phyloP scores from a whole-genome alignment of 306 rosid genomes.

The Carpinus viminea region DNA sequence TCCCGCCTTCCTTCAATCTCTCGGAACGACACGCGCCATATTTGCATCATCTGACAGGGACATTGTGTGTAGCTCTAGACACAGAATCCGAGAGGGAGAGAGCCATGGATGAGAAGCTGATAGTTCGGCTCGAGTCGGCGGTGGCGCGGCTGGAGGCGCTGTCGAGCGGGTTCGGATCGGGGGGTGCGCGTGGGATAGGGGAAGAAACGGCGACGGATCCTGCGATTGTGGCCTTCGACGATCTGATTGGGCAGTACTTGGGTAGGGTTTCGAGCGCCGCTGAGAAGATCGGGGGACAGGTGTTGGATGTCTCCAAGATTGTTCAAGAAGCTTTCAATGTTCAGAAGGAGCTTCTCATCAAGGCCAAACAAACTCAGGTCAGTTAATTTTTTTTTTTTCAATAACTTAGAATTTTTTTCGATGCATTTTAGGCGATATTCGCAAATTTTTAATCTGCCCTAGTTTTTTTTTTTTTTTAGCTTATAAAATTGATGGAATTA shows the following conservation, averaged over 20 bases:
- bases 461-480: not conserved
- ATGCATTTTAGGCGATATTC: not conserved
- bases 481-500: not conserved
- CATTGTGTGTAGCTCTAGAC: not conserved
- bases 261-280: slow-evolving; percentile 60
- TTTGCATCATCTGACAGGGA: slow-evolving; percentile 34
- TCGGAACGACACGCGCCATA: slow-evolving; percentile 29
- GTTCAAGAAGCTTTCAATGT: slow-evolving; percentile 64
- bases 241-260: slow-evolving; percentile 52
- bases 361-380: slow-evolving; percentile 77
- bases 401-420: not conserved
- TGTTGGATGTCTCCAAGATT: slow-evolving; percentile 50
- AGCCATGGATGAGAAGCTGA: slow-evolving; percentile 73
- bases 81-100: not conserved
- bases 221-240: slow-evolving; percentile 66
- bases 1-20: not conserved
- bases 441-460: not conserved
- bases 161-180: slow-evolving; percentile 32
- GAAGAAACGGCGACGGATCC: slow-evolving; percentile 48
- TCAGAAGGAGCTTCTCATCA: slow-evolving; percentile 68
- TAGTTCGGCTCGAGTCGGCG: slow-evolving; percentile 82
- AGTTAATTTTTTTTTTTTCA: not conserved
- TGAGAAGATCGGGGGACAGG: slow-evolving; percentile 84
- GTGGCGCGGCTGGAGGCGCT: slow-evolving; percentile 75
- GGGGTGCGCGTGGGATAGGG: slow-evolving; percentile 24